Evolutionary conservation across 2,329 filamentous ascomycete species (phyloP).

Genomic region (Aspergillus oerlinghausenensis): DNA sequence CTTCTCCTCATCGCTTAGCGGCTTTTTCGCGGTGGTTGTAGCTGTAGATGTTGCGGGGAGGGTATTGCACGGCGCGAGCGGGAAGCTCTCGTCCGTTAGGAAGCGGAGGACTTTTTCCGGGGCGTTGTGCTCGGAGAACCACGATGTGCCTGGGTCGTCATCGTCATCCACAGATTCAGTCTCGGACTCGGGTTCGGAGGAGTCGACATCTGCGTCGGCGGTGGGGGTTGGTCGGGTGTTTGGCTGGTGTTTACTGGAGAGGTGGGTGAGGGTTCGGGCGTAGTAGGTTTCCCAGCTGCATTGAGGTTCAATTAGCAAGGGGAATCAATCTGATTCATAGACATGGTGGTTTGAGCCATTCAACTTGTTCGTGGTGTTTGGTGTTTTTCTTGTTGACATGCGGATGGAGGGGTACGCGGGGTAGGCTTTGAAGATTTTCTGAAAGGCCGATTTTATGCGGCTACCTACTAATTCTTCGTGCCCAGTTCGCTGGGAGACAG

Average conservation of each 20-base stretch:
- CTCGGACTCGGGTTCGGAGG: conserved; percentile 60
- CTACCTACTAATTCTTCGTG: conserved; percentile 80
- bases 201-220: conserved; percentile 55
- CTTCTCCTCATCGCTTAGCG: conserved; percentile 3
- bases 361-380: background rate
- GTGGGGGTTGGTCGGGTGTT: conserved; percentile 13
- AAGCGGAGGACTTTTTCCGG: conserved; percentile 73
- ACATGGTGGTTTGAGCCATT: conserved; percentile 1
- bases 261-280: conserved; percentile 38
- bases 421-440: conserved; percentile 1
- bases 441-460: background rate
- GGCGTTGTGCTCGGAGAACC: conserved; percentile 92
- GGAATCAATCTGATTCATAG: too few relatives aligned
- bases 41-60: background rate
- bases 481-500: conserved; percentile 77
- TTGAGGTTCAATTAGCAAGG: background rate
- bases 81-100: conserved; percentile 50
- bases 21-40: background rate
- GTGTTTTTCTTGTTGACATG: background rate
- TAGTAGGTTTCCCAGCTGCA: conserved; percentile 61
- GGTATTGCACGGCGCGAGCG: conserved; percentile 41
- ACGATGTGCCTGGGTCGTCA: conserved; percentile 78
- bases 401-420: conserved; percentile 2
- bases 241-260: conserved; percentile 25
- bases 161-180: conserved; percentile 52